Percentiles rank a stretch among this genome's conserved stretches.
Evolutionary conservation across 2,329 filamentous ascomycete species (phyloP).

Genomic region (Calonectria fujianensis): DNA sequence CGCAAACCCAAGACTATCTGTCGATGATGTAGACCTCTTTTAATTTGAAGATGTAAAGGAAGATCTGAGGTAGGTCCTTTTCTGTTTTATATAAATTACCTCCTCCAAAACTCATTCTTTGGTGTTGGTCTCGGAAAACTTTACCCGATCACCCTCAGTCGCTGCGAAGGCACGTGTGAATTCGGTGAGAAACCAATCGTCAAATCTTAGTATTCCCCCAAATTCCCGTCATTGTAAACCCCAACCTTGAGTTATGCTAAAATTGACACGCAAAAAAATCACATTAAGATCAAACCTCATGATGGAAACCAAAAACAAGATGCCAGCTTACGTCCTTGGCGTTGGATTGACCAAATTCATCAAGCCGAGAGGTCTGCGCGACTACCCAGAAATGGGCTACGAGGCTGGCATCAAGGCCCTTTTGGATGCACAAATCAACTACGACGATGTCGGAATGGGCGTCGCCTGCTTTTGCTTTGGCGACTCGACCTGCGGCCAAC

Average conservation of each 20-base stretch:
- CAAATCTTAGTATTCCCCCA: background rate
- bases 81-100: background rate
- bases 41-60: background rate
- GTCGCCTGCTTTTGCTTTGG: conserved; percentile 99
- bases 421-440: conserved; percentile 10
- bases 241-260: background rate
- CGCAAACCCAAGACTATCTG: background rate
- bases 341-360: conserved; percentile 18
- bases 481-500: conserved; percentile 94
- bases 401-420: conserved; percentile 16
- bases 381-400: conserved; percentile 18
- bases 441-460: conserved; percentile 64
- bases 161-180: background rate
- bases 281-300: background rate
- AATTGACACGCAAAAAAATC: background rate
- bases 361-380: conserved; percentile 8
- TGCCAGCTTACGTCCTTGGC: background rate
- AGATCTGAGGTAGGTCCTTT: background rate
- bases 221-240: background rate
- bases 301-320: background rate
- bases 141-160: background rate
- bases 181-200: rapidly evolving
- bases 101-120: background rate
- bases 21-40: background rate
- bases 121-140: background rate